phyloP scores from a whole-genome alignment of 169 alveolate species.

The Cryptosporidium bovis region DNA sequence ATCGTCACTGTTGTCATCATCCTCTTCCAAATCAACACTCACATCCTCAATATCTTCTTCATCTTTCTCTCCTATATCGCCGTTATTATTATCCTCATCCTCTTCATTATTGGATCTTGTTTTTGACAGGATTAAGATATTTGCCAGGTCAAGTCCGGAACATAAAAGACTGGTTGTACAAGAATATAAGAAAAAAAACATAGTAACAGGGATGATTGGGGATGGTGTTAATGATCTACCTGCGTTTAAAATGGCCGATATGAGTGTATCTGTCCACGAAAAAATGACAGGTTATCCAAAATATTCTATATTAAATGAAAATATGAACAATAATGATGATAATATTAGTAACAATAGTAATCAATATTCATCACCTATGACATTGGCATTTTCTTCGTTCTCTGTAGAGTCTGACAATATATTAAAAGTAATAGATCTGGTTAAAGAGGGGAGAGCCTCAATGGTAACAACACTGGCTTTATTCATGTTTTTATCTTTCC shows the following conservation, averaged over 20 bases:
- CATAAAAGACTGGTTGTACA: slow-evolving; percentile 34
- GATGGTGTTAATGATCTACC: slow-evolving; percentile 68
- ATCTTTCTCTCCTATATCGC: too few species aligned
- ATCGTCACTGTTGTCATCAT: too few species aligned
- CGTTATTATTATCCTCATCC: not conserved
- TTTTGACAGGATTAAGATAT: slow-evolving; percentile 46
- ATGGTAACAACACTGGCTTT: slow-evolving; percentile 52
- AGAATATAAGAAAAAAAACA: slow-evolving; percentile 14
- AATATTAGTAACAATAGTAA: not conserved
- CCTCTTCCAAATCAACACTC: not conserved
- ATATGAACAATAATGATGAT: not conserved
- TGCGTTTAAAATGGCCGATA: slow-evolving; percentile 63
- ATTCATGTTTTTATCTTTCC: slow-evolving; percentile 45
- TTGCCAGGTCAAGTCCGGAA: slow-evolving; percentile 58
- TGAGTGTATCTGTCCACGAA: slow-evolving; percentile 44
- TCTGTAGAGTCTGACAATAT: slow-evolving; percentile 41
- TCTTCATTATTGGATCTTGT: slow-evolving; percentile 7
- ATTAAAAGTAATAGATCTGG: slow-evolving; percentile 37
- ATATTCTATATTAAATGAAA: not conserved
- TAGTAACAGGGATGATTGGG: slow-evolving; percentile 65
- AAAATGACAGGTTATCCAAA: not conserved
- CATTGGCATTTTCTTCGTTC: slow-evolving; percentile 61
- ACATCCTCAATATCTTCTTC: not conserved
- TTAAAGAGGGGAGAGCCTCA: slow-evolving; percentile 68
- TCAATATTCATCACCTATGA: slow-evolving; percentile 33